Evolutionary conservation across 2,329 filamentous ascomycete genomes (phyloP).

Genomic region (Talaromyces sp.): DNA sequence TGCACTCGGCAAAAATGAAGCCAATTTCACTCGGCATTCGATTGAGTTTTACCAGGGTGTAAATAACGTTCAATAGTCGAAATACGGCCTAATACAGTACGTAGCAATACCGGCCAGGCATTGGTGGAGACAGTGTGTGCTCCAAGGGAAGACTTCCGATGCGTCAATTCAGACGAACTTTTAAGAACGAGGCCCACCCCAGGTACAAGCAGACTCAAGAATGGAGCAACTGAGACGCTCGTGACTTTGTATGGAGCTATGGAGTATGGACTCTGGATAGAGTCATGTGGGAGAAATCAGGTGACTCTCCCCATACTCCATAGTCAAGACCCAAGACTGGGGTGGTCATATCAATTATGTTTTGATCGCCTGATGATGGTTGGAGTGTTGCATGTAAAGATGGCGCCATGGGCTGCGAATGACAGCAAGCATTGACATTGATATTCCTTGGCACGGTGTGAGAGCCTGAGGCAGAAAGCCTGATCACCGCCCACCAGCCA

Average conservation of each 20-base stretch:
- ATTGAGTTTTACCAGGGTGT: background rate
- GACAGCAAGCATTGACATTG: background rate
- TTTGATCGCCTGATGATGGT: background rate
- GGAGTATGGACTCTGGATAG: background rate
- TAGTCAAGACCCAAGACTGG: background rate
- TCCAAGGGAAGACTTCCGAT: conserved; percentile 10
- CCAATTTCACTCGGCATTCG: background rate
- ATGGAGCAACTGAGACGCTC: background rate
- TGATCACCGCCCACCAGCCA: background rate
- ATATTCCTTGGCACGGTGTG: background rate
- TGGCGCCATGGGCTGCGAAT: background rate
- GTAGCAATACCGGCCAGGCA: background rate
- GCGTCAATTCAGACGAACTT: background rate
- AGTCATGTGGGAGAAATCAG: background rate
- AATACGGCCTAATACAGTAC: background rate
- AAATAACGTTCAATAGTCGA: conserved; percentile 3
- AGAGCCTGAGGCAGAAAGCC: background rate
- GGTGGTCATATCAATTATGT: background rate
- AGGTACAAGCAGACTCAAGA: background rate
- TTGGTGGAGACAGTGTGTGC: background rate
- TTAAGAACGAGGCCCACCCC: background rate
- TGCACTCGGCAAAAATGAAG: conserved; percentile 4
- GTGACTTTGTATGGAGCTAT: background rate
- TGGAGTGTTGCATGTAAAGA: background rate
- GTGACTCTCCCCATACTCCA: background rate